Evolutionary conservation across 768 basidiomycete genomes (phyloP).

Genomic region (Russula foetens): DNA sequence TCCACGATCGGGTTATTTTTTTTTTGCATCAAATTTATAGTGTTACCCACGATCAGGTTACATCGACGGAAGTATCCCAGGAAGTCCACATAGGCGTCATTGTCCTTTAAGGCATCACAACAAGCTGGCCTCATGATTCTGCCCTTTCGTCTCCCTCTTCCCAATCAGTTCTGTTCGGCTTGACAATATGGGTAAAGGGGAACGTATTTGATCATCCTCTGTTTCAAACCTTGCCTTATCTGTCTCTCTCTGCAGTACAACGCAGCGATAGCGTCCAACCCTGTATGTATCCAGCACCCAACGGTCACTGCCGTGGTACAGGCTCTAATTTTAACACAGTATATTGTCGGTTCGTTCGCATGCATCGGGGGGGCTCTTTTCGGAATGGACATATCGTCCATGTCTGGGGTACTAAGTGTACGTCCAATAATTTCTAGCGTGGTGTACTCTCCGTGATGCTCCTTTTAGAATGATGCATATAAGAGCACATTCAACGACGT

Average conservation of each 20-base stretch:
- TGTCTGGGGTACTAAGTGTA: constrained; percentile 66
- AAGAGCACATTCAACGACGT: constrained; percentile 26
- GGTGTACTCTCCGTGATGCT: background rate
- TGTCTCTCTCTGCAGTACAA: constrained; percentile 35
- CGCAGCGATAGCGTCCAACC: constrained; percentile 48
- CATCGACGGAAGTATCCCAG: background rate
- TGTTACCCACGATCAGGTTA: too few species aligned
- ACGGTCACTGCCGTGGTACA: background rate
- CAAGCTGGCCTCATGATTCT: background rate
- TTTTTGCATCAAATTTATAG: too few species aligned
- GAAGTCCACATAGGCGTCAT: background rate
- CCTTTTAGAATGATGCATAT: constrained; percentile 29
- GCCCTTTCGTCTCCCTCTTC: background rate
- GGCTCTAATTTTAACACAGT: constrained; percentile 34
- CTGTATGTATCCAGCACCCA: constrained; percentile 30
- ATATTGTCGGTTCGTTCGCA: constrained; percentile 72
- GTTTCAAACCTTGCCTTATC: background rate
- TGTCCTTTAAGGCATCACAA: background rate
- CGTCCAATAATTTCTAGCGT: constrained; percentile 12
- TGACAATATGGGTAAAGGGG: constrained; percentile 25
- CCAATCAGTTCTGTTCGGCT: too few species aligned
- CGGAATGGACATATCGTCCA: constrained; percentile 76
- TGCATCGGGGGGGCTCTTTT: constrained; percentile 77
- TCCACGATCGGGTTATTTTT: too few species aligned
- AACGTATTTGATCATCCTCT: constrained; percentile 10